Evolutionary conservation across 345 rosid genomes (phyloP).

Genomic region (Pistacia integerrima): DNA sequence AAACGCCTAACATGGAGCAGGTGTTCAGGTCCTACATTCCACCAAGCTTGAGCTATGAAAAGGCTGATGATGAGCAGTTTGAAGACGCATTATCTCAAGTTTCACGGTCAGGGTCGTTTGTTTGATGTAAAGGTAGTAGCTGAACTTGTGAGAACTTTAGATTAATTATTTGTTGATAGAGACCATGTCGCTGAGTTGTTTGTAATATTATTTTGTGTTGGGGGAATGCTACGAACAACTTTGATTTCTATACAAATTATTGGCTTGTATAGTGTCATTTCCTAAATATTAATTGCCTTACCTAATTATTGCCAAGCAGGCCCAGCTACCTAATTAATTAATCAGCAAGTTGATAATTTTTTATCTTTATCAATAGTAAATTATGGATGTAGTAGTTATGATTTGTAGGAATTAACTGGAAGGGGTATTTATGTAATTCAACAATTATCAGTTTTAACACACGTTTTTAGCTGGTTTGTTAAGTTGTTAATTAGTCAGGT

Average conservation of each 20-base stretch:
- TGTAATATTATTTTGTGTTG: neutral
- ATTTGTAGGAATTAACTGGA: no score
- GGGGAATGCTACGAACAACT: no score
- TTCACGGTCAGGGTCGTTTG: conserved; percentile 38
- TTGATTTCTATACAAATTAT: neutral
- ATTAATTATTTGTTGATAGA: conserved; percentile 1
- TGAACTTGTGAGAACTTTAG: neutral
- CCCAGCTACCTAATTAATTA: neutral
- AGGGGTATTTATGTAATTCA: no score
- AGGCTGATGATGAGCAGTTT: conserved; percentile 56
- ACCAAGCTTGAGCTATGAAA: conserved; percentile 65
- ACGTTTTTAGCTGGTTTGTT: no score
- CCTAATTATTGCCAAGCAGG: no score
- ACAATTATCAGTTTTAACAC: no score
- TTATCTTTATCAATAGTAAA: no score
- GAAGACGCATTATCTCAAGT: conserved; percentile 70
- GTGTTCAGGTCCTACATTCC: conserved; percentile 63
- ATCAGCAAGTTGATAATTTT: neutral
- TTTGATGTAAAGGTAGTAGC: conserved; percentile 22
- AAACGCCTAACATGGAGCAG: conserved; percentile 59
- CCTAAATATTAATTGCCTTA: no score
- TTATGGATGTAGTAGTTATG: no score
- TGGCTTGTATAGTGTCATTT: no score
- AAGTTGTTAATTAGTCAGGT: no score
- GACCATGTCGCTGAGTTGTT: neutral